Percentiles rank a stretch among this genome's conserved stretches.
Conservation (phyloP, 306 rosid species). For the Arachis hypogaea region DNA sequence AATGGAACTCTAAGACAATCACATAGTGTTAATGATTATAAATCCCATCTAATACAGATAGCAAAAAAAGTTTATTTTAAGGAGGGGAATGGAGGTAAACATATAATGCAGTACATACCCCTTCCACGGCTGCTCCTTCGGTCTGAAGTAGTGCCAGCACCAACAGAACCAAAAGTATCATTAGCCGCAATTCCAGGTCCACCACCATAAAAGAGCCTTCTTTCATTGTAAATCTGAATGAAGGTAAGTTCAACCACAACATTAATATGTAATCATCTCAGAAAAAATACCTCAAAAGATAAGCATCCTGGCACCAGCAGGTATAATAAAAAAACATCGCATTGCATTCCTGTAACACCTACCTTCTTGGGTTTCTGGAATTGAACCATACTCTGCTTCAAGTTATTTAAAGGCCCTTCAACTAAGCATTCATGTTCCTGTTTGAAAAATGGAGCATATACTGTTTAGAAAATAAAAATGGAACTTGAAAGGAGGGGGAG, state of each 20-base stretch:
- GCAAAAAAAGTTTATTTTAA: not conserved
- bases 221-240: constrained; percentile 85
- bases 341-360: constrained; percentile 17
- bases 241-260: constrained; percentile 28
- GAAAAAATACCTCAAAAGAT: not conserved
- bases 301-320: constrained; percentile 6
- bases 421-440: constrained; percentile 99
- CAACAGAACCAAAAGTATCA: constrained; percentile 71
- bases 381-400: constrained; percentile 99
- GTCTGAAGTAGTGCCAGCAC: constrained; percentile 63
- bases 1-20: too few species aligned
- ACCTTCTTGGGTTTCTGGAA: constrained; percentile 99
- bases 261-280: constrained; percentile 31
- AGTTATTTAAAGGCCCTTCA: constrained; percentile 94
- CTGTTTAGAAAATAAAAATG: constrained; percentile 26
- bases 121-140: constrained; percentile 85
- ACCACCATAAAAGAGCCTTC: constrained; percentile 88
- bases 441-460: not conserved
- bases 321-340: constrained; percentile 23
- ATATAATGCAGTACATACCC: constrained; percentile 59
- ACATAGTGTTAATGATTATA: too few species aligned
- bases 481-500: not conserved
- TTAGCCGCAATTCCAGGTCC: constrained; percentile 85
- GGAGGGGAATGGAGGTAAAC: not conserved
- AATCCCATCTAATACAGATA: not conserved